phyloP scores from a whole-genome alignment of 2,329 filamentous ascomycete genomes.

The Beauveria rudraprayagi region DNA sequence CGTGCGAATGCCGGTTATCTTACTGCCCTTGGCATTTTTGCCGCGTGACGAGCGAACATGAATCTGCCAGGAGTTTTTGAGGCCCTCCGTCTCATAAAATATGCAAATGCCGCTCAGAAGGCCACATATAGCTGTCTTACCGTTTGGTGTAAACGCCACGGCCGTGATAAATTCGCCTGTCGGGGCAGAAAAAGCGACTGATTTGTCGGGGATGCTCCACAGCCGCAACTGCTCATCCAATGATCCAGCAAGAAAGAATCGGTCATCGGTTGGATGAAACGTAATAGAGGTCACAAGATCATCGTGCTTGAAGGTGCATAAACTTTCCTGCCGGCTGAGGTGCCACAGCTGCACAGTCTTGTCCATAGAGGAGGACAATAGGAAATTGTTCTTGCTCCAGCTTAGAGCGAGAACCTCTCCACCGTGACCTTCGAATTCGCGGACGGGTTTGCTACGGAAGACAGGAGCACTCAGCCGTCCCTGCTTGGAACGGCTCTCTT shows the following conservation, averaged over 20 bases:
- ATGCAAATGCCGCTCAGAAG: constrained; percentile 77
- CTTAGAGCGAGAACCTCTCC: constrained; percentile 84
- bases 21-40: constrained; percentile 91
- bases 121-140: constrained; percentile 81
- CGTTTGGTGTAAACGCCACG: constrained; percentile 88
- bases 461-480: constrained; percentile 80
- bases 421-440: constrained; percentile 76
- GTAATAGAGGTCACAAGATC: constrained; percentile 93
- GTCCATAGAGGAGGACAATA: constrained; percentile 95
- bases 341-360: constrained; percentile 96
- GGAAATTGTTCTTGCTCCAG: constrained; percentile 99
- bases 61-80: constrained; percentile 77
- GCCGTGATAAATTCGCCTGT: constrained; percentile 86
- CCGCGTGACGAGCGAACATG: constrained; percentile 90
- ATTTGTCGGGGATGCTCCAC: constrained; percentile 96
- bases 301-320: constrained; percentile 89
- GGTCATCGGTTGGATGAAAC: constrained; percentile 90
- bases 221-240: constrained; percentile 80
- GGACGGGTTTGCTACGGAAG: constrained; percentile 68
- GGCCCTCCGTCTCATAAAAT: constrained; percentile 86
- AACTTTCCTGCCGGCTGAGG: constrained; percentile 71
- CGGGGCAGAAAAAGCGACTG: constrained; percentile 73
- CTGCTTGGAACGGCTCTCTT: constrained; percentile 25
- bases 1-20: constrained; percentile 90
- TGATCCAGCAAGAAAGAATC: constrained; percentile 92